These are phyloP conservation scores for Amanita thiersii DNA, from an alignment of 768 basidiomycete genomes.

Conservation along the genomic window DNA sequence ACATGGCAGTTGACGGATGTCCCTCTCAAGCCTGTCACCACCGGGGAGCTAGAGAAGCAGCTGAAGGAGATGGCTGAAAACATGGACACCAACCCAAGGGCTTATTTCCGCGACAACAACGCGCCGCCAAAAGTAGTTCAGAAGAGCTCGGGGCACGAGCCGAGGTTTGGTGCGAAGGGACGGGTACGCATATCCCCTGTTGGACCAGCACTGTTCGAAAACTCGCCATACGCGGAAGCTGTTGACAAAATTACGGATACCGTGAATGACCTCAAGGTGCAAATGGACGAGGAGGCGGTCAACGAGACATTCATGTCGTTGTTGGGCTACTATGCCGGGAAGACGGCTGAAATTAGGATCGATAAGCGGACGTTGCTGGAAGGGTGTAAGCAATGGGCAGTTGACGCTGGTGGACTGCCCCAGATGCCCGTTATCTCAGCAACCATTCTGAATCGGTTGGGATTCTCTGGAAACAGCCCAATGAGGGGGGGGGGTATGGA, in stretches of 20 bases:
- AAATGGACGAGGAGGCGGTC: conserved; percentile 42
- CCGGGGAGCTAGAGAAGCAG: conserved; percentile 37
- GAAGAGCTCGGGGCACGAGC: neutral
- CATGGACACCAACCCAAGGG: conserved; percentile 36
- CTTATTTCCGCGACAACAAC: conserved; percentile 19
- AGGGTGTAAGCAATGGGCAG: conserved; percentile 57
- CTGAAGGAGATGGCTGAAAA: conserved; percentile 35
- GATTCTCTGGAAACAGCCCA: conserved; percentile 19
- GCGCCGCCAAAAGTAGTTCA: neutral
- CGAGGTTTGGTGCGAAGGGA: neutral
- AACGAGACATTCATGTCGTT: conserved; percentile 56
- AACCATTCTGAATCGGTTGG: conserved; percentile 35
- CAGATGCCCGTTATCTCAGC: conserved; percentile 43
- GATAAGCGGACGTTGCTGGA: conserved; percentile 36
- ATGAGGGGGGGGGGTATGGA: neutral
- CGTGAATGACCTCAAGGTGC: conserved; percentile 21
- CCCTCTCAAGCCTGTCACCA: conserved; percentile 55
- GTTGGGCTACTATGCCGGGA: conserved; percentile 65
- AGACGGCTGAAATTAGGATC: conserved; percentile 38
- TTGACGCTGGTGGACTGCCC: conserved; percentile 42
- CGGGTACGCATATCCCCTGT: neutral
- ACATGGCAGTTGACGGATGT: conserved; percentile 54
- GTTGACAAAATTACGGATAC: conserved; percentile 20
- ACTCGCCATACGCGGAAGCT: conserved; percentile 11
- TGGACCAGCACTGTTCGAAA: conserved; percentile 11